Base-by-base conservation (phyloP, 2,329 filamentous ascomycete species). In the Coniochaeta sp. region DNA sequence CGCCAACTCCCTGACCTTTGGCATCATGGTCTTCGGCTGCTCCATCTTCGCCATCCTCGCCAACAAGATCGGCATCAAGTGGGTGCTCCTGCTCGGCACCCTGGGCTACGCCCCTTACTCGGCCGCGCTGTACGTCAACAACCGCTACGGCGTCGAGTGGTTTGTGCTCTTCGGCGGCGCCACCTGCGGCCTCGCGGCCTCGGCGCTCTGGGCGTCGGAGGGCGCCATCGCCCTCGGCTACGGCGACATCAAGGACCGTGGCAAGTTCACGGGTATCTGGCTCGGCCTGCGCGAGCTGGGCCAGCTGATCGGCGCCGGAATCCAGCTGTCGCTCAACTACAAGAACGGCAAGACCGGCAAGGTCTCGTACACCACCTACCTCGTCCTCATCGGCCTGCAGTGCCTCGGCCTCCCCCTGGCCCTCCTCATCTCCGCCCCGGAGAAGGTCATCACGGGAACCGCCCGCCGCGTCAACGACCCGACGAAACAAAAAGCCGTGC, bases 281-380 rank as follows among this genome's bases (percentile, higher is more conserved):
- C 76, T 83, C 4, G 77, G 79, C 7, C 75, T 82, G 8, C 75
- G 79, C 7, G 79, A 82, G 60, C 73, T 82, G 8, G 81, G 81
- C 0, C 80, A 81, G 59, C 73, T 83, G 24, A 78, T 83, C 59
- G 80, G 80, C 2, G 74, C 77, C 2, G 77, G 79, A 0, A 81
- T 82, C 32, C 77, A 81, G 28, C 73, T 82, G 0, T 79, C 75
- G 0, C 72, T 82, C 17, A 83, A 82, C 55, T 72, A 74, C 59
- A 72, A 74, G 3, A 70, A 73, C 14, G 73, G 73, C 14, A 65
- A 75, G n/a, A 67, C 71, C 12, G 78, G 78, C 34, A 78, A 79
- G 61, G 77, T 80, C 14, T 73, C 74, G 2, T 79, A 79, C 61
- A 72, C 71, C 19, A 79, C 71, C 4, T 72, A 73, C 58, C 67